Conservation (phyloP, 371 early-diverging fungal genomes). For the Chytridiales sp. region DNA sequence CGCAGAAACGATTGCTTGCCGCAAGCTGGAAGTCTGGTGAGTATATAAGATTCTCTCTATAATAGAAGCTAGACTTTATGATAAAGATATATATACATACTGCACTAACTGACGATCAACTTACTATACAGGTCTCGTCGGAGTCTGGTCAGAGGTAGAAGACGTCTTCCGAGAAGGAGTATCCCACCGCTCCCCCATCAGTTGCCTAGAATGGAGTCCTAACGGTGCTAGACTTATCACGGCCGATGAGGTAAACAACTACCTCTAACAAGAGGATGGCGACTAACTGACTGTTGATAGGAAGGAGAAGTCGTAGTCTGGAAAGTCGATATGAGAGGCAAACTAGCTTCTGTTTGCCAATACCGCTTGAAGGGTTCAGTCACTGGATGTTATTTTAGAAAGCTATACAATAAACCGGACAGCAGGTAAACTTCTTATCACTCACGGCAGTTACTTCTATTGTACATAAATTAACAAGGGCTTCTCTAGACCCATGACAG, state of each 20-base stretch:
- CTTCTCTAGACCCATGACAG: not conserved
- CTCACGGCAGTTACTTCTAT: not conserved
- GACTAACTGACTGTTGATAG: conserved; percentile 11
- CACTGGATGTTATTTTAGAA: conserved; percentile 25
- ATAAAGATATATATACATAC: not conserved
- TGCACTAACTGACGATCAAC: too few species aligned
- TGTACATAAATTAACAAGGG: too few species aligned
- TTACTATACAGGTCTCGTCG: conserved; percentile 44
- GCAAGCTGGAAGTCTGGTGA: conserved; percentile 18
- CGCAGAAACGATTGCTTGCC: conserved; percentile 17
- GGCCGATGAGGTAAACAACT: conserved; percentile 38
- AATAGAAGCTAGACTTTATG: too few species aligned
- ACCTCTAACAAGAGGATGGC: not conserved
- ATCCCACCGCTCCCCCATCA: conserved; percentile 34
- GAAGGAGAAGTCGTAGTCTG: conserved; percentile 51
- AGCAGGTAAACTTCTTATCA: not conserved
- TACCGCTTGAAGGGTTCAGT: conserved; percentile 40
- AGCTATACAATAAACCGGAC: not conserved
- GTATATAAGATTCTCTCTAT: too few species aligned
- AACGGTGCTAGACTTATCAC: conserved; percentile 43
- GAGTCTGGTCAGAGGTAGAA: conserved; percentile 46
- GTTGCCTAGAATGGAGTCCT: conserved; percentile 45
- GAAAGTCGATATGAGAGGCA: conserved; percentile 49
- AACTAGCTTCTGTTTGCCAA: conserved; percentile 43
- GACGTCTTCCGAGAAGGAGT: conserved; percentile 45